These are phyloP conservation scores for apple (Malus domestica) DNA, from an alignment of 306 rosid genomes.

Conservation along the genomic window DNA sequence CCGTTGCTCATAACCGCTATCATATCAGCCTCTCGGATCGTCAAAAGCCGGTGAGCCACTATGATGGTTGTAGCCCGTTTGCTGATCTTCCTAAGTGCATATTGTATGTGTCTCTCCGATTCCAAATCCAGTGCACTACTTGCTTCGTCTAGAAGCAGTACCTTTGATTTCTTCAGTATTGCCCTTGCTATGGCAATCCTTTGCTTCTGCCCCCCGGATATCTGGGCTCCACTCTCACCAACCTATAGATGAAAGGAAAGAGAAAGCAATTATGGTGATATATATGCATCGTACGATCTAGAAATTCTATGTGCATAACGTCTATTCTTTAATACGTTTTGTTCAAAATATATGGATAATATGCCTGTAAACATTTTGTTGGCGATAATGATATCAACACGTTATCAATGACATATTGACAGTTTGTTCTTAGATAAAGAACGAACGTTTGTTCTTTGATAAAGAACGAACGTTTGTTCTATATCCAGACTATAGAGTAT, in stretches of 20 bases:
- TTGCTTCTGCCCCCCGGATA: slow-evolving; percentile 90
- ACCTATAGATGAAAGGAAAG: slow-evolving; percentile 30
- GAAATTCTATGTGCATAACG: not conserved
- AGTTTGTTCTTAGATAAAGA: too few species aligned
- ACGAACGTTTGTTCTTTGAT: too few species aligned
- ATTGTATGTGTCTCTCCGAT: slow-evolving; percentile 71
- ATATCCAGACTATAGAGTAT: too few species aligned
- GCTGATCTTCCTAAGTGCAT: slow-evolving; percentile 45
- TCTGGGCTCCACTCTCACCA: slow-evolving; percentile 74
- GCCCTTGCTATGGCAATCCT: slow-evolving; percentile 84
- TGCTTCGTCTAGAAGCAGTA: slow-evolving; percentile 84
- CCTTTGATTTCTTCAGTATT: slow-evolving; percentile 64
- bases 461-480: too few species aligned
- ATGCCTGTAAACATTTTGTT: not conserved
- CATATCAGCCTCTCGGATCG: slow-evolving; percentile 61
- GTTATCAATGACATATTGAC: too few species aligned
- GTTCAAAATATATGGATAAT: not conserved
- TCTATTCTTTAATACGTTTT: not conserved
- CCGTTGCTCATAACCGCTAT: slow-evolving; percentile 75
- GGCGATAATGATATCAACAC: too few species aligned
- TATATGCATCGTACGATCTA: not conserved
- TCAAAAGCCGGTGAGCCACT: slow-evolving; percentile 71
- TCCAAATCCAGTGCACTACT: slow-evolving; percentile 87
- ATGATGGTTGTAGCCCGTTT: slow-evolving; percentile 62
- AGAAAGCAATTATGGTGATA: not conserved